Evolutionary conservation across 116 monocot species (phyloP), one percentile per base, ranked within the genome.

Genomic region (Iris pallida): DNA sequence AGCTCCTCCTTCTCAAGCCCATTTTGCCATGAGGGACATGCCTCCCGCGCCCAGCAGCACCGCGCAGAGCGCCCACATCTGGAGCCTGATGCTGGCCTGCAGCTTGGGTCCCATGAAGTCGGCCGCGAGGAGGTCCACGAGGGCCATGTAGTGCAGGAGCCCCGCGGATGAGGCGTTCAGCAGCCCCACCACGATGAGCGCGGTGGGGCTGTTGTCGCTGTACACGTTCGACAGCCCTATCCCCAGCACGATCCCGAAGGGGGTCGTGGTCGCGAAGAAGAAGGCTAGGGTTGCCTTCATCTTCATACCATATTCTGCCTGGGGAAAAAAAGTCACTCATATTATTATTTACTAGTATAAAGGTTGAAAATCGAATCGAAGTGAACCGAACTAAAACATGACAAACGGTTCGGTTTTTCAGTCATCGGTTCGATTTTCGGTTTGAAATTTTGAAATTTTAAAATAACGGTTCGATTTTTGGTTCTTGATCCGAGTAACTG

Each of bases 251-350:
- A 91, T 76, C 11, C 91, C 91, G 11, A 83, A 65, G 4, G 91
- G 88, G 5, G 85, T 87, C 6, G 88, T 92, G 10, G 73, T 71
- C 7, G 87, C 62, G 83, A 92, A 92, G 78, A 92, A 85, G 77
- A 88, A 70, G 20, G 13, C 78, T 54, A 88, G 76, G 12, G 72
- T 66, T 44, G 61, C 72, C 75, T 58, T 90, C 79, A 53, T 62
- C 16, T 48, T 64, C 11, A 8, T 3, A 11, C 65, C 47, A 11
- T 65, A 73, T 14, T 73, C 47, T 48, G 65, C 73, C 73, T 73
- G 62, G 6, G 16, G 7, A 13, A 51, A 9, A 9, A 4, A 9
- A 7, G 4, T 13, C 49, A 51, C 13, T 51, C 49, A 51, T 1
- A 1, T 51, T 9, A 13, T 51, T 51, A 0, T 7, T 51, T 51